Percentiles rank a stretch among this genome's conserved stretches.
These are phyloP conservation scores for Cicer bijugum DNA, from an alignment of 306 rosid species.

Conservation along the genomic window DNA sequence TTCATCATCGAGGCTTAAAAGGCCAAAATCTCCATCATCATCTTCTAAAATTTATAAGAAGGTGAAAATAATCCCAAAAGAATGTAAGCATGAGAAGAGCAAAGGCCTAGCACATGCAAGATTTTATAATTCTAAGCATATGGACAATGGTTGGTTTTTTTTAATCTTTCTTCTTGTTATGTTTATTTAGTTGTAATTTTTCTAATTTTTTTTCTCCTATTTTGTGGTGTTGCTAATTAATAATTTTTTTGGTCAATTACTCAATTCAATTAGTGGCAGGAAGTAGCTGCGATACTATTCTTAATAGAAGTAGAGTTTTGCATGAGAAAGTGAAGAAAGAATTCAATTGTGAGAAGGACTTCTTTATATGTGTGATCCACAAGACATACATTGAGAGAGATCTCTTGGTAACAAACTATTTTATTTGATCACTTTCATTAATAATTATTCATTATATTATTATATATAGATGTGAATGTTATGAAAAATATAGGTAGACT, in stretches of 20 bases:
- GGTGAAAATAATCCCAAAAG: background rate
- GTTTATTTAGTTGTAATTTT: no score
- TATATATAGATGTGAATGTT: no score
- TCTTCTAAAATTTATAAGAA: background rate
- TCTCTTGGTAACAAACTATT: constrained; percentile 34
- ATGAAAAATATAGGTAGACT: no score
- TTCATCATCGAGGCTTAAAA: background rate
- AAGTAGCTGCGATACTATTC: background rate
- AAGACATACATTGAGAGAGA: constrained; percentile 23
- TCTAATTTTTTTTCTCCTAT: no score
- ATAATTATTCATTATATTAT: no score
- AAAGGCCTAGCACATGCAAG: background rate
- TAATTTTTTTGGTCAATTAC: background rate
- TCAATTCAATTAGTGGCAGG: background rate
- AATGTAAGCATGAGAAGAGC: no score
- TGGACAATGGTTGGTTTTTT: background rate
- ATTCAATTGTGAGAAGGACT: background rate
- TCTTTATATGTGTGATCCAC: background rate
- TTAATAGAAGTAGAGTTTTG: background rate
- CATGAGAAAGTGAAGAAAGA: background rate
- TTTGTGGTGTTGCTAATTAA: no score
- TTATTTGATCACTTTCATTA: background rate
- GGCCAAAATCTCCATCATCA: background rate
- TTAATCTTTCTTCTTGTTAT: background rate
- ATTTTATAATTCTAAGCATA: background rate